Conservation (phyloP, 805 yeast species). For the Ogataea trehalophila region DNA sequence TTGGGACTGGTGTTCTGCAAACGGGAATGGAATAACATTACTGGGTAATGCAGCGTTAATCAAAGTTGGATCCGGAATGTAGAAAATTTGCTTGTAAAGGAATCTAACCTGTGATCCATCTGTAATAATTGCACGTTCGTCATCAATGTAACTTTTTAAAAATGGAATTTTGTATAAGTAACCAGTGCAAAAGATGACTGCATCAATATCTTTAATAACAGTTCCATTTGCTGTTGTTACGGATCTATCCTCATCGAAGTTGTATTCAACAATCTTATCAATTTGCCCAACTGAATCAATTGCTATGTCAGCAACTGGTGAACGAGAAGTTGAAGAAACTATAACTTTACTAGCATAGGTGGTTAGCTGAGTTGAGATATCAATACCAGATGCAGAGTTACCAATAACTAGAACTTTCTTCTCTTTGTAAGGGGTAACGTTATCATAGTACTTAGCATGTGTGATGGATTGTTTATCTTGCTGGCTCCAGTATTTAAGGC, state of each 20-base stretch:
- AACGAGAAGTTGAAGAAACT: conserved; percentile 40
- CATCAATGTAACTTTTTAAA: conserved; percentile 31
- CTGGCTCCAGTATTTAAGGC: conserved; percentile 44
- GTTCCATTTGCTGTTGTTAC: conserved; percentile 49
- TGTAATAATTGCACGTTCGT: conserved; percentile 35
- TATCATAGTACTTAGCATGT: conserved; percentile 60
- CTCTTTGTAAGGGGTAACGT: conserved; percentile 35
- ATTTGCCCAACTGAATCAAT: conserved; percentile 38
- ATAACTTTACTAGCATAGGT: conserved; percentile 38
- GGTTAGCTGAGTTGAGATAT: conserved; percentile 58
- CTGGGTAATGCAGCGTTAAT: conserved; percentile 61
- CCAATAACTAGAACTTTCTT: conserved; percentile 66
- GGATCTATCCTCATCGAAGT: conserved; percentile 29
- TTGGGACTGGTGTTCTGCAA: conserved; percentile 61
- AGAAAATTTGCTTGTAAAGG: conserved; percentile 57
- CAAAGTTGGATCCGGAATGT: conserved; percentile 57
- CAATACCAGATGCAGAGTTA: conserved; percentile 70
- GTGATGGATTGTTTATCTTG: conserved; percentile 42
- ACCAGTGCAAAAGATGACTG: conserved; percentile 66
- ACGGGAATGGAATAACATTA: conserved; percentile 57
- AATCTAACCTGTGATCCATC: conserved; percentile 46
- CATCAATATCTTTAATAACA: conserved; percentile 42
- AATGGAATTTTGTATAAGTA: conserved; percentile 61
- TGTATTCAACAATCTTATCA: conserved; percentile 38
- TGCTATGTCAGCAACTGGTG: conserved; percentile 37